A percentile compares a stretch with the other conserved stretches of the same genome.
Evolutionary conservation across 1,139 yeast genomes (phyloP).

Genomic region (Debaryomycetaceae sp.): DNA sequence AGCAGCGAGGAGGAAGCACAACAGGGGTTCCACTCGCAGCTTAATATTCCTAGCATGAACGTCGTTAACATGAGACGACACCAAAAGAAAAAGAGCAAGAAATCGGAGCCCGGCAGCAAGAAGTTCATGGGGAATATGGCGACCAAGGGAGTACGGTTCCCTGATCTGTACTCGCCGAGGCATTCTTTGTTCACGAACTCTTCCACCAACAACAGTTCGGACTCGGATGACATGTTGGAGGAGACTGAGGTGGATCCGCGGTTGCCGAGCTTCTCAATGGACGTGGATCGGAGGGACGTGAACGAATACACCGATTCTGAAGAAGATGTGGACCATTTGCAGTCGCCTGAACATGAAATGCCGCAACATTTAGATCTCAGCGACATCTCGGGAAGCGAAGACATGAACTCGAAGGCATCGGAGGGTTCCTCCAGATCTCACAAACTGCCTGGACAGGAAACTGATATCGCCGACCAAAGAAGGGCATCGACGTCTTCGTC

Average conservation of each 20-base stretch:
- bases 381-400: conserved; percentile 5
- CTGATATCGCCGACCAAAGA: conserved; percentile 22
- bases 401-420: conserved; percentile 4
- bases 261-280: conserved; percentile 16
- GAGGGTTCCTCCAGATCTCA: conserved; percentile 3
- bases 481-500: conserved; percentile 8
- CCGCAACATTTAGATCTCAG: neutral
- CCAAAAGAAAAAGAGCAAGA: conserved; percentile 17
- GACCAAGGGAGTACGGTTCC: conserved; percentile 25
- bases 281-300: conserved; percentile 1
- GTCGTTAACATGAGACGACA: conserved; percentile 20
- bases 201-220: conserved; percentile 21
- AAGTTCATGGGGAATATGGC: conserved; percentile 2
- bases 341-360: neutral
- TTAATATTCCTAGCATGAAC: conserved; percentile 28
- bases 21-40: conserved; percentile 16
- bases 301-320: conserved; percentile 2
- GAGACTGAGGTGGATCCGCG: conserved; percentile 10
- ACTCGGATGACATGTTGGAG: conserved; percentile 6
- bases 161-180: conserved; percentile 25
- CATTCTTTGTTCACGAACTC: conserved; percentile 25
- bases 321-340: conserved; percentile 2
- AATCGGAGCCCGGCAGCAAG: conserved; percentile 4
- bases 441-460: conserved; percentile 7
- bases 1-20: conserved; percentile 23